Percentiles rank a stretch among this genome's conserved stretches.
phyloP scores from a whole-genome alignment of 2,329 filamentous ascomycete genomes.

The Penicillium sp. region DNA sequence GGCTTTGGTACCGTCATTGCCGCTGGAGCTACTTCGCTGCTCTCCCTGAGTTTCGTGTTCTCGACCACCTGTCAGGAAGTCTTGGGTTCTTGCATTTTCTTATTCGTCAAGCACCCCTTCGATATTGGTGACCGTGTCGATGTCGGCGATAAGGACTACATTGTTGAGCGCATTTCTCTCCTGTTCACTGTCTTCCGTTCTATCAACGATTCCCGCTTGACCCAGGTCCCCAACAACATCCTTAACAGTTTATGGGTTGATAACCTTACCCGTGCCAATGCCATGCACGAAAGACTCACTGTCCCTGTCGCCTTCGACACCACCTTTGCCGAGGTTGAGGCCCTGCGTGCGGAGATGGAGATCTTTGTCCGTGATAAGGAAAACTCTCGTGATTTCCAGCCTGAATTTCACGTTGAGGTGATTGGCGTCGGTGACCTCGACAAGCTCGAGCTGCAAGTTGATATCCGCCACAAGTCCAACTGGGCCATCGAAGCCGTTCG shows the following conservation, averaged over 20 bases:
- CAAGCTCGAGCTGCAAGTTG: slow-evolving; percentile 78
- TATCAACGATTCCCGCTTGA: slow-evolving; percentile 75
- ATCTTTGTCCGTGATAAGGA: slow-evolving; percentile 79
- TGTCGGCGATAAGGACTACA: slow-evolving; percentile 65
- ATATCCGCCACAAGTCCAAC: slow-evolving; percentile 89
- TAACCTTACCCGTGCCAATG: slow-evolving; percentile 85
- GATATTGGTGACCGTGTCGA: slow-evolving; percentile 95
- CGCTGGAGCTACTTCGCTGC: slow-evolving; percentile 84
- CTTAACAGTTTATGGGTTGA: slow-evolving; percentile 94
- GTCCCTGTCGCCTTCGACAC: slow-evolving; percentile 85
- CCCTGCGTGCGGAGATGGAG: slow-evolving; percentile 80
- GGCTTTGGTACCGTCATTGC: slow-evolving; percentile 82
- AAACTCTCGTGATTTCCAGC: slow-evolving; percentile 87
- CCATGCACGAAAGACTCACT: slow-evolving; percentile 83
- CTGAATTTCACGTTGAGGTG: slow-evolving; percentile 76
- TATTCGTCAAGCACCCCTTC: slow-evolving; percentile 98
- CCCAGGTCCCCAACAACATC: slow-evolving; percentile 84
- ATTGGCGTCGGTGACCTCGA: slow-evolving; percentile 79
- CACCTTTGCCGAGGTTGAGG: slow-evolving; percentile 82
- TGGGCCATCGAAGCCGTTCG: slow-evolving; percentile 86
- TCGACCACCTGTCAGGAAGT: slow-evolving; percentile 89
- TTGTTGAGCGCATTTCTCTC: slow-evolving; percentile 91
- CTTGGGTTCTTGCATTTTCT: slow-evolving; percentile 95
- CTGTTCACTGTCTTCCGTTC: slow-evolving; percentile 90
- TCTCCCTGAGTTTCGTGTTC: slow-evolving; percentile 97